These are phyloP conservation scores for Datisca glomerata DNA, from an alignment of 306 rosid genomes.

Conservation along the genomic window DNA sequence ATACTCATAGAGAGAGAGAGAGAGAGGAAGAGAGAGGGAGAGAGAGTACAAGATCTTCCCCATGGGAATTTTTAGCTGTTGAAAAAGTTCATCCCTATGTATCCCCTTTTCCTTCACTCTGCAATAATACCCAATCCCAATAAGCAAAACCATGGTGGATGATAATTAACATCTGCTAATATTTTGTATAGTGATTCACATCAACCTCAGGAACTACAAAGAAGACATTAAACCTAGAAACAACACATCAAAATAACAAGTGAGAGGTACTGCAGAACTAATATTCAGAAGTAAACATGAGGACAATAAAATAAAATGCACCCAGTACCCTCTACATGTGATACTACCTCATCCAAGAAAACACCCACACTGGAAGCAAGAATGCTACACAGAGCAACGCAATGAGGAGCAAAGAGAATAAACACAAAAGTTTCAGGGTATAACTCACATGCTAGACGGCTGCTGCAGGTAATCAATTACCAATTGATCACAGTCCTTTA, in stretches of 20 bases:
- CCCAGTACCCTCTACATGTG: background rate
- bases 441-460: constrained; percentile 68
- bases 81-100: constrained; percentile 55
- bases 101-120: constrained; percentile 65
- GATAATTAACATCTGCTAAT: too few relatives aligned
- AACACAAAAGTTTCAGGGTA: background rate
- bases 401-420: background rate
- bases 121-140: constrained; percentile 15
- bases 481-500: constrained; percentile 51
- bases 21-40: constrained; percentile 8
- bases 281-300: constrained; percentile 3
- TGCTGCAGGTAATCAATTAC: constrained; percentile 65
- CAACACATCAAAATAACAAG: too few relatives aligned
- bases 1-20: constrained; percentile 3
- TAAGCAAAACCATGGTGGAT: too few relatives aligned
- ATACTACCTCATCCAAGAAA: too few relatives aligned
- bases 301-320: background rate
- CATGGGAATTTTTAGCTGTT: constrained; percentile 63
- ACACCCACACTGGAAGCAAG: too few relatives aligned
- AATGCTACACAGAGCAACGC: too few relatives aligned
- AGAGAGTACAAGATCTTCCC: constrained; percentile 57
- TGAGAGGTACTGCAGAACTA: background rate
- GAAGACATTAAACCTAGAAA: too few relatives aligned
- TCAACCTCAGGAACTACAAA: too few relatives aligned
- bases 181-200: too few relatives aligned